Conservation (phyloP, 768 basidiomycete genomes). For the Boletus vinaceobasis region DNA sequence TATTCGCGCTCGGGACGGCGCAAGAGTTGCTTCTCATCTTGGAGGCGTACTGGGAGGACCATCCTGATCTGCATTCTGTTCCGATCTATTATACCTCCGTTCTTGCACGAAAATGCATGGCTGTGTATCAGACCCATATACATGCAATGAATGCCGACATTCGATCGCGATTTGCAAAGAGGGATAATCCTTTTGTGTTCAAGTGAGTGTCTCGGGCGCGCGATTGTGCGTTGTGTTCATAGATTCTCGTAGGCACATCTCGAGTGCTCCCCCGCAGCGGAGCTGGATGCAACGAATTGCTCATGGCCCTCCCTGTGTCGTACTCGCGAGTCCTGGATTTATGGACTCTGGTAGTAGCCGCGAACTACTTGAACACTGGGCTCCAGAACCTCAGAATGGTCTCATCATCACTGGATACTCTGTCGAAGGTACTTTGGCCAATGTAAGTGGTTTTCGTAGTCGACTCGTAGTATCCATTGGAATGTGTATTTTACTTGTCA, state of each 20-base stretch:
- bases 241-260: slow-evolving; percentile 56
- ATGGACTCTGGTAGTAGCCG: slow-evolving; percentile 88
- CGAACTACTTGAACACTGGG: slow-evolving; percentile 92
- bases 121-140: slow-evolving; percentile 94
- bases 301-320: slow-evolving; percentile 91
- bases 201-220: slow-evolving; percentile 53
- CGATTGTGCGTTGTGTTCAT: not conserved
- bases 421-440: slow-evolving; percentile 92
- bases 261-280: slow-evolving; percentile 67
- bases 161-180: slow-evolving; percentile 80
- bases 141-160: slow-evolving; percentile 96
- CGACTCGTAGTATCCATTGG: not conserved
- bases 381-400: slow-evolving; percentile 90
- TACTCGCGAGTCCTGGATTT: slow-evolving; percentile 93
- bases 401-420: slow-evolving; percentile 94
- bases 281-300: slow-evolving; percentile 87
- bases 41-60: slow-evolving; percentile 94
- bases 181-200: slow-evolving; percentile 99
- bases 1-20: slow-evolving; percentile 91
- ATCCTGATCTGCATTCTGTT: slow-evolving; percentile 87
- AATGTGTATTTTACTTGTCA: slow-evolving; percentile 19
- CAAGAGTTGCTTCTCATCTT: slow-evolving; percentile 91
- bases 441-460: slow-evolving; percentile 64
- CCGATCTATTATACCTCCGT: slow-evolving; percentile 95
- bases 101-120: slow-evolving; percentile 93